Base-by-base conservation (phyloP, 352 stramenopile species). In the Phytophthora ohioensis region DNA sequence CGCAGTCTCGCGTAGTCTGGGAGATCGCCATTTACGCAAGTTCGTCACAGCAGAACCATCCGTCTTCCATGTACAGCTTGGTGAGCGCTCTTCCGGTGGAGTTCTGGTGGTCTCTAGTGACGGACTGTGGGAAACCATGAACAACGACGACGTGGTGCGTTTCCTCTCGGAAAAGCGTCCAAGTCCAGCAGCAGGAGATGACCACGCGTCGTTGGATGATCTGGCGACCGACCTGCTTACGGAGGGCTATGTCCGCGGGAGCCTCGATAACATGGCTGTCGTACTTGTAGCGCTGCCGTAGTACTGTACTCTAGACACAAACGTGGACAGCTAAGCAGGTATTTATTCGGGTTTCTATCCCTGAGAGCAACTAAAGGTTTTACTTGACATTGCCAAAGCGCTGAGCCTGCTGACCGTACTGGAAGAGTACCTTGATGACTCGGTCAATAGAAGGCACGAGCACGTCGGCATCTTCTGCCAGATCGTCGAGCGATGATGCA, bases 201-300 rank as follows among this genome's bases (percentile, higher is more conserved):
- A 21, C 4, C 3, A 4, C 17, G n/a, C 38, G 7, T 58, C 60
- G 10, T 75, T 99, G 7, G 75, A 96, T 71, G 75, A 84, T 48
- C 76, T 94, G 48, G 91, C 93, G 10, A 74, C 93, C 48, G 59
- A 87, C 15, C 68, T 98, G n/a, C 84, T 96, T 5, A 76, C 94
- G 21, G 94, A 98, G 71, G 91, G 94, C 34, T 99, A 97, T 67
- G 84, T 99, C n/a, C 85, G 95, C 51, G 96, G 97, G 51, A 98
- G 91, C 52, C 90, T 91, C 5, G 97, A 99, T 69, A 99, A 99
- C 64, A 94, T 98, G 67, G 96, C 93, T 32, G 87, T 97, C 13
- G 86, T 93, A 9, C 59, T 91, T 3, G 73, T 90, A 5, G 62
- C 48, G 21, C 55, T 82, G 30, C 32, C 69, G 12, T 73, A 59